phyloP scores from a whole-genome alignment of 139 green algal species.

The Eudorina sp. region DNA sequence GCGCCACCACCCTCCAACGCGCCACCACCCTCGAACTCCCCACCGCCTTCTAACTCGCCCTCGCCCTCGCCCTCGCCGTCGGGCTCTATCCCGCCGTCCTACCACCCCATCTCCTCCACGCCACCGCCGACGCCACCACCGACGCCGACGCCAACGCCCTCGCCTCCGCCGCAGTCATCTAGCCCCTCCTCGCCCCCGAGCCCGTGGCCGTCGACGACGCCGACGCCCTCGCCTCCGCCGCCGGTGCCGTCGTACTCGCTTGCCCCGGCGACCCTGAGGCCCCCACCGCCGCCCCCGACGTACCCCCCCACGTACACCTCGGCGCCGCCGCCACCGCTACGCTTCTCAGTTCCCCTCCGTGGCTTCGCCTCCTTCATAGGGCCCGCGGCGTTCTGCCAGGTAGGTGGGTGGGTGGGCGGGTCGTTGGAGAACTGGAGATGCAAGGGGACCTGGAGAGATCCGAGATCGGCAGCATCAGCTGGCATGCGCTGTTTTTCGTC shows the following conservation, averaged over 20 bases:
- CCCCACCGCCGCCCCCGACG: background rate
- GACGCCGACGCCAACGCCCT: no score
- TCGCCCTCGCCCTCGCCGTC: background rate
- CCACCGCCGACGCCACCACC: no score
- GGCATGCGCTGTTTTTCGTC: background rate
- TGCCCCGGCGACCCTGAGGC: background rate
- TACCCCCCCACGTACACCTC: background rate
- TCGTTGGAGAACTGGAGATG: no score
- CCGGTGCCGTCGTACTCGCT: background rate
- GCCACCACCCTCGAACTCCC: no score
- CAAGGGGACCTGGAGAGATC: no score
- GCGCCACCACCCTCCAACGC: no score
- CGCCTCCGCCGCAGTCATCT: no score
- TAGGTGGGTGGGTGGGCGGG: background rate
- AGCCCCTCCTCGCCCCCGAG: background rate
- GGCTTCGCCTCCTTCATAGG: background rate
- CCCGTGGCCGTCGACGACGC: background rate
- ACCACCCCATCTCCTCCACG: background rate
- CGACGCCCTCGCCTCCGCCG: background rate
- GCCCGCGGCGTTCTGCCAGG: background rate
- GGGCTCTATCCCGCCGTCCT: background rate
- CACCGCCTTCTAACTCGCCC: no score
- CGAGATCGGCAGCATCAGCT: no score
- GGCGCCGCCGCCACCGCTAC: background rate
- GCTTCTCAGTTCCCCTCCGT: background rate